Percentiles rank a stretch among this genome's conserved stretches.
These are phyloP conservation scores for Botrytis pseudocinerea DNA, from an alignment of 2,329 filamentous ascomycete species.

Conservation along the genomic window DNA sequence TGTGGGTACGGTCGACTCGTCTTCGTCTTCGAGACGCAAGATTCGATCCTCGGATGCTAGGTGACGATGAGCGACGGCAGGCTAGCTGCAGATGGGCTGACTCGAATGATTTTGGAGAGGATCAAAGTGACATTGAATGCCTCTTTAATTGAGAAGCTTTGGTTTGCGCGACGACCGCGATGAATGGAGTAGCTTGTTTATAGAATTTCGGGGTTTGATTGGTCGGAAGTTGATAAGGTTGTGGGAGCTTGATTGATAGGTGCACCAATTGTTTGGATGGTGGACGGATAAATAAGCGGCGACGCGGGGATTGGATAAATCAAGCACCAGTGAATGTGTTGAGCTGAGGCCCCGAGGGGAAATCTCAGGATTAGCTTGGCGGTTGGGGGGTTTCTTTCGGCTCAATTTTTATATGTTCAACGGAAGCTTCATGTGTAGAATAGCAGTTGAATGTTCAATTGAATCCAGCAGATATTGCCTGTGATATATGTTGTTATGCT, in stretches of 20 bases:
- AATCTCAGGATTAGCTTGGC: neutral
- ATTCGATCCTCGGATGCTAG: neutral
- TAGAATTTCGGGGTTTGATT: conserved; percentile 19
- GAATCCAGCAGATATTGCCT: neutral
- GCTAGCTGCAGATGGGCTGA: conserved; percentile 13
- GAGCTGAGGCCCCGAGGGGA: neutral
- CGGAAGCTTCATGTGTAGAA: neutral
- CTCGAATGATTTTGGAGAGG: neutral
- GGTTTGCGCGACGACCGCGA: conserved; percentile 24
- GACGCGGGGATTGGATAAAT: conserved; percentile 2
- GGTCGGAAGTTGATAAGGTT: conserved; percentile 12
- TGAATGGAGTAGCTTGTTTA: conserved; percentile 18
- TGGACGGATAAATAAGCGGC: conserved; percentile 16
- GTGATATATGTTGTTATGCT: neutral
- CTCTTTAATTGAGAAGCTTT: conserved; percentile 6
- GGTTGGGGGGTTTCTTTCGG: neutral
- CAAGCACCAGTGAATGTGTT: neutral
- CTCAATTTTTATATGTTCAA: conserved; percentile 5
- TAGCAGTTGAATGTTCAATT: neutral
- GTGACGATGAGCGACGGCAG: neutral
- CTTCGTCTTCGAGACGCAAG: neutral
- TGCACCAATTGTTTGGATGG: neutral
- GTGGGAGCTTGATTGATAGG: conserved; percentile 15
- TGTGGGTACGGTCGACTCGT: conserved; percentile 8
- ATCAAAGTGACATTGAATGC: conserved; percentile 7